phyloP scores from a whole-genome alignment of 2,329 filamentous ascomycete species.

The Diaporthe capsici region DNA sequence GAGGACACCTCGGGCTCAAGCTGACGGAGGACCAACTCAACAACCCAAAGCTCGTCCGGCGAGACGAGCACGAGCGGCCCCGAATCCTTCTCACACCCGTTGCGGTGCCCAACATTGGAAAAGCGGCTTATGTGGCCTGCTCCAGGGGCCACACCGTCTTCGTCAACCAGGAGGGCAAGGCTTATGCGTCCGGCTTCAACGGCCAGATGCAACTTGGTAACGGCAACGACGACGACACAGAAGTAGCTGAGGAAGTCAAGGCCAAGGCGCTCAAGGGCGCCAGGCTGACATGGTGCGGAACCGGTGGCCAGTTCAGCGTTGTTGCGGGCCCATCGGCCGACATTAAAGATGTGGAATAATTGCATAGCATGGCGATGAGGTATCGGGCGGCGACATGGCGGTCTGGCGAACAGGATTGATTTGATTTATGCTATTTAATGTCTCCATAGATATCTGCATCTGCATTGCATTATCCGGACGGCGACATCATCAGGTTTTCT shows the following conservation, averaged over 20 bases:
- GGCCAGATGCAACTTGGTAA: slow-evolving; percentile 77
- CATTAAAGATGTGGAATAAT: slow-evolving; percentile 33
- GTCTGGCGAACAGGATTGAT: slow-evolving; percentile 2
- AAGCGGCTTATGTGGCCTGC: slow-evolving; percentile 61
- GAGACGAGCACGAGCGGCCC: slow-evolving; percentile 68
- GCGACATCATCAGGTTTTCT: background rate
- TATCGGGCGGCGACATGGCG: slow-evolving; percentile 10
- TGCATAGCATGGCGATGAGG: slow-evolving; percentile 33
- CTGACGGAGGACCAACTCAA: slow-evolving; percentile 61
- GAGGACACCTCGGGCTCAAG: slow-evolving; percentile 60
- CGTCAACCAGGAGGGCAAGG: slow-evolving; percentile 69
- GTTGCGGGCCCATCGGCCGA: slow-evolving; percentile 41
- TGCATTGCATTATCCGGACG: slow-evolving; percentile 20
- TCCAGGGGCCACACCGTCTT: slow-evolving; percentile 76
- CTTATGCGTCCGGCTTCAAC: slow-evolving; percentile 78
- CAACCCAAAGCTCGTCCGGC: slow-evolving; percentile 62
- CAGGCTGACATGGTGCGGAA: slow-evolving; percentile 72
- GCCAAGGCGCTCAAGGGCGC: slow-evolving; percentile 58
- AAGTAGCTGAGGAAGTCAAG: slow-evolving; percentile 73
- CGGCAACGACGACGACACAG: slow-evolving; percentile 73
- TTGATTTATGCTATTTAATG: slow-evolving; percentile 6
- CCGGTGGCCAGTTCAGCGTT: slow-evolving; percentile 71
- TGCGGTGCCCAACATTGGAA: slow-evolving; percentile 65
- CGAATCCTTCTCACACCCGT: slow-evolving; percentile 75
- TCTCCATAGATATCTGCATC: slow-evolving; percentile 23